Evolutionary conservation across 148 eudicot species (phyloP).

Genomic region (Rhododendron ferrugineum): DNA sequence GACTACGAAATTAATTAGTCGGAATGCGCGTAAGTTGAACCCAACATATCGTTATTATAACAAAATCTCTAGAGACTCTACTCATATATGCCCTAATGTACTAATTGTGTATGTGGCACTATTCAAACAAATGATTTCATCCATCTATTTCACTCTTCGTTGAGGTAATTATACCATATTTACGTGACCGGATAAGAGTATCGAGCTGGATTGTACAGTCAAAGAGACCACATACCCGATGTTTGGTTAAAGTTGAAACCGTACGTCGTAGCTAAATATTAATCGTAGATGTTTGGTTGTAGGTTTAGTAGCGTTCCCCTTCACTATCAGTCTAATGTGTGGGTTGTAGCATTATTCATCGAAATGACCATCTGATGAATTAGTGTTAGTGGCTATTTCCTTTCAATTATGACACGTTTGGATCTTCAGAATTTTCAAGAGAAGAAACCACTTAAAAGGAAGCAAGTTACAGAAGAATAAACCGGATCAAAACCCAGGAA

Average conservation of each 20-base stretch:
- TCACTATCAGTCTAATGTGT: background rate
- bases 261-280: background rate
- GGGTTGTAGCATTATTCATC: background rate
- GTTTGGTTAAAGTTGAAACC: background rate
- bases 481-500: background rate
- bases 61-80: background rate
- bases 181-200: background rate
- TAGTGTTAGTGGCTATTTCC: background rate
- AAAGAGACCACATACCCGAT: background rate
- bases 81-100: background rate
- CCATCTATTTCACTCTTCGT: no score
- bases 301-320: background rate
- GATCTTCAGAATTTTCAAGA: background rate
- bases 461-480: background rate
- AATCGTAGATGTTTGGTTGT: no score
- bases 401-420: background rate
- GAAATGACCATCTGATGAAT: background rate
- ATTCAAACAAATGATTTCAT: background rate
- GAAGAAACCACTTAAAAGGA: background rate
- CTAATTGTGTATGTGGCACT: no score
- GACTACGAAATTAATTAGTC: background rate
- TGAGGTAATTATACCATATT: background rate
- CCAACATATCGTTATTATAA: background rate
- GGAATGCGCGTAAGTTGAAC: background rate
- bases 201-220: background rate